phyloP scores from a whole-genome alignment of 2,329 filamentous ascomycete species.

The Aspergillus pseudoterreus region DNA sequence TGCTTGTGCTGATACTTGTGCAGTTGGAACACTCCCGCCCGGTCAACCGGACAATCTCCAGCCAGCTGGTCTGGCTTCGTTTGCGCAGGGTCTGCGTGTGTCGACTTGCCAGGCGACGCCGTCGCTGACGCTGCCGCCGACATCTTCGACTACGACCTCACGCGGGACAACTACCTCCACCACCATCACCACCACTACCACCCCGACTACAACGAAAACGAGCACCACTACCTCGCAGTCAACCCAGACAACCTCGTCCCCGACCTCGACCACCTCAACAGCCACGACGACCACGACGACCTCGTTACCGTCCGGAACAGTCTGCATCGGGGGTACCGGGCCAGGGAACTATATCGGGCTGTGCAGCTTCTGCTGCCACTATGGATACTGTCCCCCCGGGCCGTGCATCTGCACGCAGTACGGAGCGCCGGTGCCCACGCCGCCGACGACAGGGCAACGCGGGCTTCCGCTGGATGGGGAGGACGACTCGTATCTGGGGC shows the following conservation, averaged over 20 bases:
- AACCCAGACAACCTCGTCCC: not conserved
- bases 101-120: constrained; percentile 20
- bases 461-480: constrained; percentile 19
- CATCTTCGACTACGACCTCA: not conserved
- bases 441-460: constrained; percentile 19
- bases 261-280: not conserved
- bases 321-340: constrained; percentile 26
- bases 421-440: constrained; percentile 19
- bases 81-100: constrained; percentile 18
- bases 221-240: not conserved
- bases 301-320: not conserved
- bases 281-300: not conserved
- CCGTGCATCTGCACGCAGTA: constrained; percentile 28
- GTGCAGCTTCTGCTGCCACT: constrained; percentile 28
- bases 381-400: constrained; percentile 28
- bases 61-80: constrained; percentile 17
- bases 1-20: not conserved
- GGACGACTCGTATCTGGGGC: constrained; percentile 39
- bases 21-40: constrained; percentile 23
- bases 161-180: not conserved
- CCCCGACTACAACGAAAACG: not conserved
- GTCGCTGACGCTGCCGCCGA: constrained; percentile 10
- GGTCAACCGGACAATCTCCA: constrained; percentile 17
- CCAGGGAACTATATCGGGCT: constrained; percentile 27
- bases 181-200: not conserved